Percentiles rank a stretch among this genome's conserved stretches.
Evolutionary conservation across 2,329 filamentous ascomycete genomes (phyloP).

Genomic region (Fusarium sp.): DNA sequence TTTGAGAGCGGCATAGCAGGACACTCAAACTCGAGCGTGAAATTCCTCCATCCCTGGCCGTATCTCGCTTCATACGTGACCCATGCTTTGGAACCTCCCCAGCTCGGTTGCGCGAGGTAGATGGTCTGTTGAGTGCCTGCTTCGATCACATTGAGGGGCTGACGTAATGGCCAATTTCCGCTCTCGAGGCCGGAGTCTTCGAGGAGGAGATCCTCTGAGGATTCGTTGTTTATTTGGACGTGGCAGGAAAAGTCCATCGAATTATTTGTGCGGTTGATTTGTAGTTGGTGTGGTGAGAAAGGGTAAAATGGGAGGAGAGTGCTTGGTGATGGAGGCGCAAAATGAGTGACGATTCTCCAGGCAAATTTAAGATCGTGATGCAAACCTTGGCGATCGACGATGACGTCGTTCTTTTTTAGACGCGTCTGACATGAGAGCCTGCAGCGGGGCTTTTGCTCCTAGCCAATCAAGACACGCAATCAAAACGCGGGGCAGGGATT

Average conservation of each 20-base stretch:
- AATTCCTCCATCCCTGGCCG: conserved; percentile 15
- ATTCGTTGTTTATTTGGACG: conserved; percentile 10
- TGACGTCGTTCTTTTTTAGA: conserved; percentile 7
- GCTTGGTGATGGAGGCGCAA: background rate
- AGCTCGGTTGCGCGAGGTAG: conserved; percentile 16
- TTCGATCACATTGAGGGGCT: conserved; percentile 24
- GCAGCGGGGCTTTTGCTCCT: background rate
- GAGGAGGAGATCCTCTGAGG: conserved; percentile 19
- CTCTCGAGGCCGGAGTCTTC: conserved; percentile 19
- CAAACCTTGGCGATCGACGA: background rate
- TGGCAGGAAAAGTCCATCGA: conserved; percentile 26
- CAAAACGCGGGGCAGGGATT: background rate
- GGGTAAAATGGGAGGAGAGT: rapidly evolving
- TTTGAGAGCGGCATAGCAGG: conserved; percentile 11
- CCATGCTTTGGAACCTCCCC: conserved; percentile 23
- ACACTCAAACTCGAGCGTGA: conserved; percentile 26
- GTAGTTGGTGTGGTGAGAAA: background rate
- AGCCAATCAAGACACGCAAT: rapidly evolving
- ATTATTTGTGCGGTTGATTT: rapidly evolving
- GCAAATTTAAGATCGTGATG: conserved; percentile 2
- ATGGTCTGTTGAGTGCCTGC: conserved; percentile 17
- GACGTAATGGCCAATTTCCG: conserved; percentile 23
- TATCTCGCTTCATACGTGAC: conserved; percentile 14
- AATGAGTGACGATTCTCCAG: background rate
- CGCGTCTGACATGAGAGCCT: background rate